Percentiles rank a stretch among this genome's conserved stretches.
phyloP scores from a whole-genome alignment of 352 stramenopile genomes.

The Phytophthora megakarya region DNA sequence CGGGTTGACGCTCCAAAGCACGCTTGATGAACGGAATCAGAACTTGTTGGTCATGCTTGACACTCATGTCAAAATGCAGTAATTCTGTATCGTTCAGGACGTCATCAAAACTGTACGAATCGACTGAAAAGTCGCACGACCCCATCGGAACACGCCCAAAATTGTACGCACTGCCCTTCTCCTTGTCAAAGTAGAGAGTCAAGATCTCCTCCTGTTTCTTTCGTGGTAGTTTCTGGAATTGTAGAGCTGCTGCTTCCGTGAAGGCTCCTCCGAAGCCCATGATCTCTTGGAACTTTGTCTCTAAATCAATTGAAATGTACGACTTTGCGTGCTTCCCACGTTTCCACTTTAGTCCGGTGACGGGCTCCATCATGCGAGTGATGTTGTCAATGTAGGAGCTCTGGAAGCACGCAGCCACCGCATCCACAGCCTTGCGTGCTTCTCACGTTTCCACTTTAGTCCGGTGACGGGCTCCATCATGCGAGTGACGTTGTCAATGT shows the following conservation, averaged over 20 bases:
- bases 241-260: constrained; percentile 86
- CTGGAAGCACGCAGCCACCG: constrained; percentile 60
- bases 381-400: constrained; percentile 63
- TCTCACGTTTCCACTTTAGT: constrained; percentile 42
- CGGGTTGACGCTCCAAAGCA: constrained; percentile 57
- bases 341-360: constrained; percentile 53
- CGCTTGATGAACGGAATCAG: constrained; percentile 88
- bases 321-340: constrained; percentile 28
- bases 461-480: constrained; percentile 66
- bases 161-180: constrained; percentile 78
- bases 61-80: constrained; percentile 73
- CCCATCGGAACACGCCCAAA: constrained; percentile 91
- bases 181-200: constrained; percentile 86
- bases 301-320: constrained; percentile 54
- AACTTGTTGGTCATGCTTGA: constrained; percentile 73
- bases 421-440: constrained; percentile 13
- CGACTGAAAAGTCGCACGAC: constrained; percentile 87
- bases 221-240: constrained; percentile 80
- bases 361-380: constrained; percentile 68
- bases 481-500: constrained; percentile 54
- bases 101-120: constrained; percentile 89
- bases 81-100: constrained; percentile 70
- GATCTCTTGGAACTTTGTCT: constrained; percentile 70
- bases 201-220: constrained; percentile 84
- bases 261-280: constrained; percentile 92